Evolutionary conservation across 176 grass and related monocot species (phyloP), one percentile per base, ranked within the genome.

Genomic region (Stipa capillata): DNA sequence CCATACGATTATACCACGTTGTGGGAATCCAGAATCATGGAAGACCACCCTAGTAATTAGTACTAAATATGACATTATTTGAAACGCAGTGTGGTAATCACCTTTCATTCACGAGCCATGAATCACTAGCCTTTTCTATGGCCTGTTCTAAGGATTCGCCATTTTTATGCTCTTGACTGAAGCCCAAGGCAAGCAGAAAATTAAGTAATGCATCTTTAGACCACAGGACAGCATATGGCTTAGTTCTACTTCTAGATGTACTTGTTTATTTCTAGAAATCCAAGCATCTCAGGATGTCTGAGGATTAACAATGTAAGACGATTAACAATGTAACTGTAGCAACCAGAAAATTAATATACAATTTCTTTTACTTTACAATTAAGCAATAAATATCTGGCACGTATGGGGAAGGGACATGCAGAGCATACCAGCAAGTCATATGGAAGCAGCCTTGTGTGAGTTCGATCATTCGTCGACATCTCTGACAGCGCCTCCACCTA

Each of bases 381-480:
- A 70, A 48, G 27, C 54, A 28, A 28, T 12, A 11, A 29, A 57
- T 63, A 72, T 78, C 37, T 37, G 17, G 23, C 29, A 54, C 53
- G 54, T 23, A 20, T 53, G 24, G 13, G 48, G 71, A 65, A 64
- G 29, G 33, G 51, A 35, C 2, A 47, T 43, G 52, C 5, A 72
- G 24, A 89, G 13, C 74, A 68, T 96, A 99, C 97, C 97, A 89
- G 86, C 97, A 99, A 69, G 88, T 82, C 85, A 91, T 88, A 78
- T 83, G 92, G 76, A 91, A 89, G 86, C 92, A 93, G 20, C 86
- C 90, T 16, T 87, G 81, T 72, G 90, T 76, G 21, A 83, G 86
- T 49, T 99, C 97, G 59, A 93, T 86, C 92, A 92, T 96, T 67
- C 62, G 82, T 54, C 66, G 85, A 25, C 97, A 99, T 14, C 84